Evolutionary conservation across 176 grass and related monocot species (phyloP).

Genomic region (Rhynchospora pubera): DNA sequence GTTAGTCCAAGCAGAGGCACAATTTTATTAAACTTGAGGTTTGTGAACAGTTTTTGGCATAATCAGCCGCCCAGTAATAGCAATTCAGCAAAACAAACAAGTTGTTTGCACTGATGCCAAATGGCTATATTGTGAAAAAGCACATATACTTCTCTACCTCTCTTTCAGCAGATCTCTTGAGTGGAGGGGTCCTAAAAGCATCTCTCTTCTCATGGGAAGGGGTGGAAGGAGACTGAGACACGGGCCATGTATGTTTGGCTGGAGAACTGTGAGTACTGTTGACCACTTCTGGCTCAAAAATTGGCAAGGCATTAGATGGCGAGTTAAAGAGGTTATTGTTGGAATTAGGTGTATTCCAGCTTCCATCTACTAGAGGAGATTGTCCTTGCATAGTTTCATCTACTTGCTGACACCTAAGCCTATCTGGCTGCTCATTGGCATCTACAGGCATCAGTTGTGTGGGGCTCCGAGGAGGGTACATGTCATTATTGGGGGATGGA

Average conservation of each 20-base stretch:
- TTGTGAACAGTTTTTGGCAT: not conserved
- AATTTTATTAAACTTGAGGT: not conserved
- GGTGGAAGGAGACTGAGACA: not conserved
- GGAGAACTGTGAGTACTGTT: not conserved
- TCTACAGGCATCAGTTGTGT: not conserved
- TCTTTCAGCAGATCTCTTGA: not conserved
- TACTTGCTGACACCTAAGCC: not conserved
- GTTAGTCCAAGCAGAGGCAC: not conserved
- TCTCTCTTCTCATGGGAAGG: slow-evolving; percentile 2
- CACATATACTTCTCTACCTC: slow-evolving; percentile 9
- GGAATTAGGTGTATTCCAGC: not conserved
- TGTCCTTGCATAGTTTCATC: not conserved
- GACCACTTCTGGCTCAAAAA: slow-evolving; percentile 1
- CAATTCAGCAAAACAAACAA: not conserved
- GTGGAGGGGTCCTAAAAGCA: not conserved
- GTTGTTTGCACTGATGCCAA: not conserved
- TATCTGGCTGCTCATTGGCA: not conserved
- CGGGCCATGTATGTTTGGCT: not conserved
- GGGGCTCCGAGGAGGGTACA: not conserved
- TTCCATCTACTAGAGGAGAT: not conserved
- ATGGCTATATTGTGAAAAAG: not conserved
- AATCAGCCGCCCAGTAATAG: not conserved
- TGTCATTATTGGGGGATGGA: not conserved
- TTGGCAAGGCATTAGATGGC: not conserved
- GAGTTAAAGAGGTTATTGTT: not conserved